Evolutionary conservation across 495 filamentous ascomycete species (phyloP), one percentile per base, ranked within the genome.

Genomic region (Aspergillus leporis): DNA sequence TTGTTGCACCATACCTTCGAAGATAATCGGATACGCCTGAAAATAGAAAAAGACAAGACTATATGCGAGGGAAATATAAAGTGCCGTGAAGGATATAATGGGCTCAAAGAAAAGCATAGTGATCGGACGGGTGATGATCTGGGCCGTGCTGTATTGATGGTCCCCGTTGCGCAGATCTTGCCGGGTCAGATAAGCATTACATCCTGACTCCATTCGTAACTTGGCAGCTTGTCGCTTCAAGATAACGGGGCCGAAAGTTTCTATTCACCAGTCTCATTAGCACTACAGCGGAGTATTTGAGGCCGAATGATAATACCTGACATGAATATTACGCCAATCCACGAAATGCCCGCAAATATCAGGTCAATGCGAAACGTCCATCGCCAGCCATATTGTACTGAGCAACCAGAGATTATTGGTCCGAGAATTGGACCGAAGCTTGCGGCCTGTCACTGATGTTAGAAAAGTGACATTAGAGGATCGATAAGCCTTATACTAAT

Each of bases 1-100:
- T 8, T 3, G 8, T 47, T 5, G 36, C 16, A 47, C 4, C 58
- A 43, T 64, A 70, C 72, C 65, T 59, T 81, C 65, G 67, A 85
- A 89, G 53, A 89, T 87, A 14, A 89, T 76, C 0, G 86, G 86
- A 64, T 82, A 89, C 5, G 83, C 81, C 53, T 88, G 82, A 61
- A 91, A 89, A 59, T 81, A 88, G 64, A 91, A 75, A 51, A 71
- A 91, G 61, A 93, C 90, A 40, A 92, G 85, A n/a, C 82, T 83
- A 66, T 91, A 92, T 14, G 84, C 79, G 4, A 90, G 71, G 0
- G 86, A 79, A 2, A 91, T 78, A 69, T 90, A 92, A 10, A 90
- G 70, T 38, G 86, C 89, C 0, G 79, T 84, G 31, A 85, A 86
- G 14, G 83, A 74, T 13, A 92, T 83, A 31, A 91, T 81, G 1